Percentiles rank a stretch among this genome's conserved stretches.
phyloP scores from a whole-genome alignment of 441 rosid species.

The Populus hybrid region DNA sequence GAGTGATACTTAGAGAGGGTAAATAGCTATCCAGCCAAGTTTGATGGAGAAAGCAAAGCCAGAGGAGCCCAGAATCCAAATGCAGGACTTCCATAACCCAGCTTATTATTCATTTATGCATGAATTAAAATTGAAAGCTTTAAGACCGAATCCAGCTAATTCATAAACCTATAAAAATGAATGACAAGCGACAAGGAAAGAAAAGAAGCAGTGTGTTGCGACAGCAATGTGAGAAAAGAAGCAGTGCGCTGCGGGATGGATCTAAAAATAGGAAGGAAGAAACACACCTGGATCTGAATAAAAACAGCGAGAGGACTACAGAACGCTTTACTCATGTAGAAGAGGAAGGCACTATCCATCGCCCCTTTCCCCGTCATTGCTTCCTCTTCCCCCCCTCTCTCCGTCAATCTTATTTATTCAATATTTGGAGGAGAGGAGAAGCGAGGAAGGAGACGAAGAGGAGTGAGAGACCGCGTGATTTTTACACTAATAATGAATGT shows the following conservation, averaged over 20 bases:
- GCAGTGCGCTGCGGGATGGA: neutral
- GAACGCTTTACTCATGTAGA: slow-evolving; percentile 71
- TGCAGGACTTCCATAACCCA: no score
- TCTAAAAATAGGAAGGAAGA: neutral
- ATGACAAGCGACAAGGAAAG: neutral
- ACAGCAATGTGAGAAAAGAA: slow-evolving; percentile 15
- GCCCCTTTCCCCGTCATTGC: slow-evolving; percentile 16
- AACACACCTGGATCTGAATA: slow-evolving; percentile 89
- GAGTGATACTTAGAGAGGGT: no score
- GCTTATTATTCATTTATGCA: no score
- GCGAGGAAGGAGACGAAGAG: neutral
- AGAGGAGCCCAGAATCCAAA: no score
- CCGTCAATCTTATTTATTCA: neutral
- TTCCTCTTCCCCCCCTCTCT: slow-evolving; percentile 10
- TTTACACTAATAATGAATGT: neutral
- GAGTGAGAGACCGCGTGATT: neutral
- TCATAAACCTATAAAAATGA: no score
- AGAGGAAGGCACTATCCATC: slow-evolving; percentile 51
- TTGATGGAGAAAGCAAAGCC: no score
- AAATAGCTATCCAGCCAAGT: no score
- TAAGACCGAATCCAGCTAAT: no score
- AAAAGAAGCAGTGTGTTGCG: neutral
- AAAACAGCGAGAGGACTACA: slow-evolving; percentile 71
- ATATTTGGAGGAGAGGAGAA: neutral
- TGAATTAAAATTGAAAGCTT: no score